A percentile compares a stretch with the other conserved stretches of the same genome.
These are phyloP conservation scores for Globisporangium canariense DNA, from an alignment of 352 stramenopile genomes.

Conservation along the genomic window DNA sequence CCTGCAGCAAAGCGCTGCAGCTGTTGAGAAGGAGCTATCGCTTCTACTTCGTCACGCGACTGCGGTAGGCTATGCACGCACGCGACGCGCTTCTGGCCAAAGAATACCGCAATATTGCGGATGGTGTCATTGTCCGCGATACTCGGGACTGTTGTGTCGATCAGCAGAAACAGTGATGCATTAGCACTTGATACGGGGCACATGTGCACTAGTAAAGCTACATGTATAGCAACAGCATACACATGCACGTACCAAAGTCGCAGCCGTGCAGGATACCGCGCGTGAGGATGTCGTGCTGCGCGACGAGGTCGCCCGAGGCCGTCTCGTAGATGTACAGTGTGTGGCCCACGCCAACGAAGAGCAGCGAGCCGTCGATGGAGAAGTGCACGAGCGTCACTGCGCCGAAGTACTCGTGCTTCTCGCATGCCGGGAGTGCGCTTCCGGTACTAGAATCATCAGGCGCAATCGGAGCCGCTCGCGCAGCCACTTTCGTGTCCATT, in stretches of 20 bases:
- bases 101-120: slow-evolving; percentile 50
- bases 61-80: slow-evolving; percentile 54
- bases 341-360: slow-evolving; percentile 71
- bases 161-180: background rate
- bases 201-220: background rate
- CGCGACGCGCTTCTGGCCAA: slow-evolving; percentile 75
- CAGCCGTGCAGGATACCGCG: slow-evolving; percentile 76
- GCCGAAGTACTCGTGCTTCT: slow-evolving; percentile 75
- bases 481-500: background rate
- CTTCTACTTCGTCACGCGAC: slow-evolving; percentile 19
- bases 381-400: slow-evolving; percentile 83
- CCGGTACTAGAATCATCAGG: background rate
- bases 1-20: slow-evolving; percentile 27
- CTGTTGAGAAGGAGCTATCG: background rate
- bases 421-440: slow-evolving; percentile 11
- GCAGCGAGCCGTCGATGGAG: slow-evolving; percentile 55
- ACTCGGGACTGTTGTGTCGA: background rate
- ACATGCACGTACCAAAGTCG: slow-evolving; percentile 35
- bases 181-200: background rate
- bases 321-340: slow-evolving; percentile 68
- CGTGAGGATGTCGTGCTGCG: slow-evolving; percentile 40
- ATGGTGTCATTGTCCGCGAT: background rate
- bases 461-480: background rate
- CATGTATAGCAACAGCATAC: background rate
- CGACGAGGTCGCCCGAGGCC: slow-evolving; percentile 38